Base-by-base conservation (phyloP, 768 basidiomycete genomes). In the Holtermanniella nyarrowii region DNA sequence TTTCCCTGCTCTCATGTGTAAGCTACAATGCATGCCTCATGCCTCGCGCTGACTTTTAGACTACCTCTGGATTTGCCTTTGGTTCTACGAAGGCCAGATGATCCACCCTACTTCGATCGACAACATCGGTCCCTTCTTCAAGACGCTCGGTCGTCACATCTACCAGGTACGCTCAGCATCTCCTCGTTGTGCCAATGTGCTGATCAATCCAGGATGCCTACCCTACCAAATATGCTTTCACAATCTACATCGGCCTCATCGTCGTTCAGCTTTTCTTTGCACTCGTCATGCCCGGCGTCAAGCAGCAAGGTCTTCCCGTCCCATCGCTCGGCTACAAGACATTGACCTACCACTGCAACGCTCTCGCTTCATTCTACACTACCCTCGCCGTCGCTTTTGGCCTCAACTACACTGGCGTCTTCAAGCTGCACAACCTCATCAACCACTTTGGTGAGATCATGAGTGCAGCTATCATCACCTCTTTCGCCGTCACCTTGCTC, bases 341-440 rank as follows among this genome's bases (percentile, higher is more conserved):
- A 18, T 79, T 97, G 66, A 84, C 80, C 75, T 97, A 97, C 78
- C 88, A 95, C 74, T 97, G 93, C 79, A 97, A 97, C 71, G 93
- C 89, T 16, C 77, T 91, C 42, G 76, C 76, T 52, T 90, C 81
- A 56, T 78, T 88, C 68, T 97, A 95, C 71, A 76, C 79, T 49
- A 90, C 90, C 42, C 76, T 91, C 66, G 69, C 80, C 62, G 83
- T 87, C 24, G 81, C 87, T 31, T 79, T 78, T 43, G 74, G 74
- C 45, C 79, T 96, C 14, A 89, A 95, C 69, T 81, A 79, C 74
- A 81, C 79, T 55, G 74, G 80, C 62, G 79, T 86, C 62, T 95
- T 93, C 80, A 84, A 86, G 51, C 82, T 99, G 52, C 88, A 87
- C 12, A 84, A 85, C 72, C 86, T 97, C 67, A 89, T 99, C 66